phyloP scores from a whole-genome alignment of 2,329 filamentous ascomycete species.

The Aspergillus ibericus region DNA sequence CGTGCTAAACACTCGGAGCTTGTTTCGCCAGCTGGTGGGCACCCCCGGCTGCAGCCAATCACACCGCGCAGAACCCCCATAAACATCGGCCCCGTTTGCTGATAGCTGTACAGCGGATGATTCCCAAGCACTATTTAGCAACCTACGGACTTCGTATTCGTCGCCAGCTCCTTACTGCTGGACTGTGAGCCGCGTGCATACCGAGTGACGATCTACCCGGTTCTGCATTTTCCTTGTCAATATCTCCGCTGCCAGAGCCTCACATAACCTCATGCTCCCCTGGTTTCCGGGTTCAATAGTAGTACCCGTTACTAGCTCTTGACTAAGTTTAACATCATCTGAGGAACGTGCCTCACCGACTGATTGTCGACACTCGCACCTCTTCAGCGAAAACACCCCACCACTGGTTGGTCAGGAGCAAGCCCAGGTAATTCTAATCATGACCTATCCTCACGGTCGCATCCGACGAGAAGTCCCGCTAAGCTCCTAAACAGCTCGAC shows the following conservation, averaged over 20 bases:
- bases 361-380: neutral
- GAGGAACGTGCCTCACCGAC: slow-evolving; percentile 3
- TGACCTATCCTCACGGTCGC: neutral
- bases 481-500: neutral
- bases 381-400: neutral
- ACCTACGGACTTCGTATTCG: neutral
- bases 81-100: neutral
- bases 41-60: neutral
- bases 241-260: neutral
- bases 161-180: neutral
- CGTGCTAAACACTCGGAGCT: neutral
- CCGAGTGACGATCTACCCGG: neutral
- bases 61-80: neutral
- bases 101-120: neutral
- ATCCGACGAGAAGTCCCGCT: neutral
- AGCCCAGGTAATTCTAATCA: neutral
- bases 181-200: too few relatives aligned
- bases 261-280: neutral
- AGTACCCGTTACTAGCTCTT: slow-evolving; percentile 1
- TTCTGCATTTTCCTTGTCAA: neutral
- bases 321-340: neutral
- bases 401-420: neutral
- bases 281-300: neutral
- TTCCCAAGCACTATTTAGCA: neutral
- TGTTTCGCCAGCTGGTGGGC: slow-evolving; percentile 4